Evolutionary conservation across 805 yeast species (phyloP).

Genomic region (Maudiozyma bulderi): DNA sequence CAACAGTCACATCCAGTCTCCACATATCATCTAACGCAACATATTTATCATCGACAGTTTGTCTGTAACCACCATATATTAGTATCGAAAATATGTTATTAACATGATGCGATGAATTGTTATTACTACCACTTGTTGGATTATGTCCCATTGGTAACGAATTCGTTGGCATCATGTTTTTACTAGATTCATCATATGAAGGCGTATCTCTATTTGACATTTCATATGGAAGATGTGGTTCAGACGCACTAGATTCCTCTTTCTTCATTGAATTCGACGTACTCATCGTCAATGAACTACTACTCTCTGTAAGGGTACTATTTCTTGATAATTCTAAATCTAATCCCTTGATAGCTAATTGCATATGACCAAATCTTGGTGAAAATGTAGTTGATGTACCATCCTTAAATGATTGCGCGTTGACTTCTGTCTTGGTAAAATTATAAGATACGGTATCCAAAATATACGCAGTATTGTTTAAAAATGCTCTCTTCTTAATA

Average conservation of each 20-base stretch:
- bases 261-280: neutral
- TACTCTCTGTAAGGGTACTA: neutral
- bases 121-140: neutral
- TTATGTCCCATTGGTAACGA: neutral
- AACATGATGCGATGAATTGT: neutral
- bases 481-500: slow-evolving; percentile 34
- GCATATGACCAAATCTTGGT: slow-evolving; percentile 35
- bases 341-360: slow-evolving; percentile 14
- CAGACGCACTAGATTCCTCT: neutral
- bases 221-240: too few relatives aligned
- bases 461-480: slow-evolving; percentile 50
- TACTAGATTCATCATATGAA: neutral
- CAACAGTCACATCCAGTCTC: slow-evolving; percentile 33
- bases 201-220: neutral
- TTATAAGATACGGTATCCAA: slow-evolving; percentile 42
- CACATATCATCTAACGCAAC: slow-evolving; percentile 34
- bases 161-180: neutral
- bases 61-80: slow-evolving; percentile 43
- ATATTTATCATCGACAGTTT: slow-evolving; percentile 23
- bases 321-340: neutral
- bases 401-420: slow-evolving; percentile 26
- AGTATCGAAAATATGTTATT: slow-evolving; percentile 15
- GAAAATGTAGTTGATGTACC: slow-evolving; percentile 27
- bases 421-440: slow-evolving; percentile 39
- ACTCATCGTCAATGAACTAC: neutral